Evolutionary conservation across 2,329 filamentous ascomycete species (phyloP).

Genomic region (Cyphellophora europaea): DNA sequence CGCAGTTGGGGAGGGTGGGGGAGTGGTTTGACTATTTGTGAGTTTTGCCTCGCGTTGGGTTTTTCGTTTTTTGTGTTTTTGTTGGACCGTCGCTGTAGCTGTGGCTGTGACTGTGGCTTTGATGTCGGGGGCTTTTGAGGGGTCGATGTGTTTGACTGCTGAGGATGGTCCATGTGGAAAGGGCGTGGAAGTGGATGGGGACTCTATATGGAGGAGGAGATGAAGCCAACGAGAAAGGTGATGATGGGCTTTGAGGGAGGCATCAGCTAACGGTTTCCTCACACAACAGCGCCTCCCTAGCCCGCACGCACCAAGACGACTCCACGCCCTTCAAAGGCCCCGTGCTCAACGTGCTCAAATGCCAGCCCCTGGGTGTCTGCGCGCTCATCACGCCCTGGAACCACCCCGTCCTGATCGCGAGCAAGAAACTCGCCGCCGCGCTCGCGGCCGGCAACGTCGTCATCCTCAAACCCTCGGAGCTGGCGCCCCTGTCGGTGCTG

Average conservation of each 20-base stretch:
- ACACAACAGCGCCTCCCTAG: constrained; percentile 51
- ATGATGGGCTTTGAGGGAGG: too few relatives aligned
- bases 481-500: constrained; percentile 34
- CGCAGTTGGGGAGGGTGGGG: constrained; percentile 50
- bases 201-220: too few relatives aligned
- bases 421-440: constrained; percentile 21
- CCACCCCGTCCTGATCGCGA: constrained; percentile 25
- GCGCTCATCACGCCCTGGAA: constrained; percentile 32
- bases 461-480: constrained; percentile 30
- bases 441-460: constrained; percentile 29
- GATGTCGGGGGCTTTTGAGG: too few relatives aligned
- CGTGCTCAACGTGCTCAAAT: constrained; percentile 28
- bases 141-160: too few relatives aligned
- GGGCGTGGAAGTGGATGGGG: too few relatives aligned
- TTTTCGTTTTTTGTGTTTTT: too few relatives aligned
- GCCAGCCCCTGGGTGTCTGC: constrained; percentile 28
- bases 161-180: too few relatives aligned
- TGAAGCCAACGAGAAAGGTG: too few relatives aligned
- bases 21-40: constrained; percentile 66
- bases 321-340: constrained; percentile 51
- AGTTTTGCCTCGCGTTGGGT: too few relatives aligned
- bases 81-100: too few relatives aligned
- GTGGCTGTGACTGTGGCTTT: too few relatives aligned
- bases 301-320: constrained; percentile 57
- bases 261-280: too few relatives aligned